Base-by-base conservation (phyloP, 305 asterid genomes). In the Stenogyne calaminthoides region DNA sequence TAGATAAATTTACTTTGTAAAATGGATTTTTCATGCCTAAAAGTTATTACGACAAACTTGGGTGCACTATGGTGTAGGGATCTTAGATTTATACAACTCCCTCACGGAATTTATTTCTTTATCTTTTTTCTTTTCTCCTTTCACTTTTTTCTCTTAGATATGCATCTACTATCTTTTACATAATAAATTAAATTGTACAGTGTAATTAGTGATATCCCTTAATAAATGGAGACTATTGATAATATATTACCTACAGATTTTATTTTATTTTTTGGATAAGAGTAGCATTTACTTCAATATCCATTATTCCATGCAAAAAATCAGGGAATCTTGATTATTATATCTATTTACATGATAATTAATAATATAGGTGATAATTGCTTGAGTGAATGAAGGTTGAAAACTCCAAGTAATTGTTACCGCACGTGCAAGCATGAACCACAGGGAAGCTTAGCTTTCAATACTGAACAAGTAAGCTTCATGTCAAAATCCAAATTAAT, bases 381-480 rank as follows among this genome's bases (percentile, higher is more conserved):
- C 16, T 82, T 82, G 76, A 32, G 67, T 67, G 73, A 32, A 71
- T 67, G 73, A 78, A 75, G 76, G 79, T 67, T 77, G 77, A 75
- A 60, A 52, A 56, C 64, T 63, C 74, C 39, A 74, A 74, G 70
- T 67, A n/a, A 72, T 39, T 46, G 77, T 83, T 83, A 80, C 87
- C 84, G 77, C 74, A 77, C 82, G 81, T 83, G 84, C 82, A 83
- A 77, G 87, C 77, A 80, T 77, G 82, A 79, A 71, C 73, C 78
- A 32, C 22, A 14, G 46, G 73, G 29, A 80, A 77, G 64, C 84
- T 80, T 80, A 74, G 87, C 87, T 83, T 83, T 80, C 79, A 83
- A 83, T 83, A 57, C 71, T 74, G 64, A 76, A 77, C 69, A 71
- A 68, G 55, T 8, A 73, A 70, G 10, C 77, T 49, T 61, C 29